phyloP scores from a whole-genome alignment of 208 protist species.

The Leishmania turanica region DNA sequence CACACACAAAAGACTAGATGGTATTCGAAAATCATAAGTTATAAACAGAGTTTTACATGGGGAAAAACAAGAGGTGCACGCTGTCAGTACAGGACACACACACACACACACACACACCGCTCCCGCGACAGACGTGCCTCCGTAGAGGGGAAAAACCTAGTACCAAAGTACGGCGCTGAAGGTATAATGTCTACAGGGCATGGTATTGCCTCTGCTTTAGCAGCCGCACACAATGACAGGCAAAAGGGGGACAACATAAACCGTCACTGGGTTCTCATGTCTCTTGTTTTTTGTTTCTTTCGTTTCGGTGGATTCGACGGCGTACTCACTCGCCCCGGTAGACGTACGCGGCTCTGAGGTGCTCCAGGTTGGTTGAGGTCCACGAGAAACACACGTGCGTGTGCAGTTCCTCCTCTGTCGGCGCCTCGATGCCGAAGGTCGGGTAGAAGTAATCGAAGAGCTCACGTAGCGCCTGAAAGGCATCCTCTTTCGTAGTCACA shows the following conservation, averaged over 20 bases:
- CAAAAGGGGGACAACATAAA: constrained; percentile 9
- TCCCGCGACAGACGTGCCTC: background rate
- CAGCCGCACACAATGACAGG: background rate
- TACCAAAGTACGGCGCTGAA: background rate
- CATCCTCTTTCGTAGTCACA: constrained; percentile 54
- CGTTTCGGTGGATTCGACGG: background rate
- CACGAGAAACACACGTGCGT: constrained; percentile 50
- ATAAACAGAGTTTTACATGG: background rate
- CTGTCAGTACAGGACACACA: background rate
- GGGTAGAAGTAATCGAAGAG: constrained; percentile 70
- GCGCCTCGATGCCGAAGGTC: constrained; percentile 49
- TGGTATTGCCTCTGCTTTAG: background rate
- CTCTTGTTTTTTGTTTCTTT: background rate
- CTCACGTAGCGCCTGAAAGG: constrained; percentile 47
- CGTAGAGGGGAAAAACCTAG: background rate
- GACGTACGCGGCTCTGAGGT: constrained; percentile 46
- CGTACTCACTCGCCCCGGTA: constrained; percentile 32
- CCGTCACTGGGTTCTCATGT: background rate
- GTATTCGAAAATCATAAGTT: background rate
- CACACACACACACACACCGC: background rate
- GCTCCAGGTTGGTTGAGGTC: constrained; percentile 33
- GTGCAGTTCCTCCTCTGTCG: constrained; percentile 44
- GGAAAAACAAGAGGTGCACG: background rate
- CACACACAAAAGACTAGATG: background rate
- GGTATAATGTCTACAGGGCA: background rate